Percentiles rank a stretch among this genome's conserved stretches.
Conservation (phyloP, 495 filamentous ascomycete species). For the Penicillium paxilli region DNA sequence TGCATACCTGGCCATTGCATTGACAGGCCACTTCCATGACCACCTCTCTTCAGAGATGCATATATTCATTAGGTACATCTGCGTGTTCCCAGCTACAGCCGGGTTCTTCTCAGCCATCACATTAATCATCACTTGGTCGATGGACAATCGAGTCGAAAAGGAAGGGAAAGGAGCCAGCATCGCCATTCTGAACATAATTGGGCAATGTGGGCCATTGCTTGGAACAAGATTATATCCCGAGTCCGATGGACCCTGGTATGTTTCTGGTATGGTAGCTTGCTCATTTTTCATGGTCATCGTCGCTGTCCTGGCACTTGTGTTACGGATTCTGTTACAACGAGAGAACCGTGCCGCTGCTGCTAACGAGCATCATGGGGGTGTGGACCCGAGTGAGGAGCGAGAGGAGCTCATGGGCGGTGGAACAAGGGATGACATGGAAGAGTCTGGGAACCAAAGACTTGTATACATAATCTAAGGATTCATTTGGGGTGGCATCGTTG, state of each 20-base stretch:
- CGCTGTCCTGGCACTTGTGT: constrained; percentile 41
- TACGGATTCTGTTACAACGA: constrained; percentile 47
- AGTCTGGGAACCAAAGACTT: constrained; percentile 24
- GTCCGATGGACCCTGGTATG: constrained; percentile 57
- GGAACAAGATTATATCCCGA: constrained; percentile 62
- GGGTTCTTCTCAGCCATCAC: constrained; percentile 66
- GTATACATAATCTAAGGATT: constrained; percentile 31
- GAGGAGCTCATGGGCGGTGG: constrained; percentile 40
- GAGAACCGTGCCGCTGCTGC: constrained; percentile 32
- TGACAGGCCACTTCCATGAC: constrained; percentile 39
- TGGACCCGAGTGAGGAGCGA: constrained; percentile 29
- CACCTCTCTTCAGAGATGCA: constrained; percentile 26
- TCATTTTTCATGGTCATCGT: constrained; percentile 57
- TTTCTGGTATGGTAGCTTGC: constrained; percentile 58
- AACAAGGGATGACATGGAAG: constrained; percentile 20
- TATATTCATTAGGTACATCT: constrained; percentile 52
- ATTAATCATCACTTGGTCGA: constrained; percentile 64
- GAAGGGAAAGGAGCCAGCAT: constrained; percentile 58
- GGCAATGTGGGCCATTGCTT: constrained; percentile 62
- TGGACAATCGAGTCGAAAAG: constrained; percentile 60
- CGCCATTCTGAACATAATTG: constrained; percentile 58
- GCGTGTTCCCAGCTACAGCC: constrained; percentile 55
- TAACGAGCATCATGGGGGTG: background rate
- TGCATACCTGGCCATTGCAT: constrained; percentile 60
- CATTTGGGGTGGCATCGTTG: background rate